Percentiles rank a stretch among this genome's conserved stretches.
These are phyloP conservation scores for Ananas comosus DNA, from an alignment of 176 grass and related monocot species.

Conservation along the genomic window DNA sequence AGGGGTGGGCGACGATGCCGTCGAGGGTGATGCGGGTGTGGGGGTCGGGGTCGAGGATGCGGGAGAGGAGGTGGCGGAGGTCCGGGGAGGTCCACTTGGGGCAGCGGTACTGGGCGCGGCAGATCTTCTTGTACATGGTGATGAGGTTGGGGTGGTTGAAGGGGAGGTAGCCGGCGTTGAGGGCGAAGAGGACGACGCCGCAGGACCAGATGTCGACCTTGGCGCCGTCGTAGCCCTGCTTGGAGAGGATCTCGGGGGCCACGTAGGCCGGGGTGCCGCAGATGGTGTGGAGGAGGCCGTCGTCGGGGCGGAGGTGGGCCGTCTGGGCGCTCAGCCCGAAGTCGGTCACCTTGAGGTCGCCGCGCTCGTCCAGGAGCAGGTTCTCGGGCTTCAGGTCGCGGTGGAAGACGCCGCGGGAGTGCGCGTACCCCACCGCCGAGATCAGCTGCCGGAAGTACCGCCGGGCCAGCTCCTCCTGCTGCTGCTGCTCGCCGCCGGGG, in stretches of 20 bases:
- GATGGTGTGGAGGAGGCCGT: slow-evolving; percentile 35
- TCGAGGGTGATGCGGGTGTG: slow-evolving; percentile 40
- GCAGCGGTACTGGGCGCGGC: slow-evolving; percentile 53
- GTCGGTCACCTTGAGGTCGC: slow-evolving; percentile 14
- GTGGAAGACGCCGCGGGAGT: slow-evolving; percentile 38
- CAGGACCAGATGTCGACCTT: slow-evolving; percentile 87
- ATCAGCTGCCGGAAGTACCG: slow-evolving; percentile 67
- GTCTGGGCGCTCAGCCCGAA: slow-evolving; percentile 24
- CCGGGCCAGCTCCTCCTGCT: slow-evolving; percentile 33
- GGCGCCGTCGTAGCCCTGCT: slow-evolving; percentile 55
- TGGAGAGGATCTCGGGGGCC: slow-evolving; percentile 56
- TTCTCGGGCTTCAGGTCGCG: slow-evolving; percentile 19
- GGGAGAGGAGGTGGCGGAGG: slow-evolving; percentile 41
- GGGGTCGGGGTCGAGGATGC: slow-evolving; percentile 68
- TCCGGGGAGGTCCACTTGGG: slow-evolving; percentile 59
- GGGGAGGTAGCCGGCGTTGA: slow-evolving; percentile 83
- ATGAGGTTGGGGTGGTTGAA: slow-evolving; percentile 81
- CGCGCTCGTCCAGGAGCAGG: slow-evolving; percentile 11
- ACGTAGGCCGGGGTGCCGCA: slow-evolving; percentile 91
- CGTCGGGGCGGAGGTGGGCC: neutral
- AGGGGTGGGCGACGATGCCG: slow-evolving; percentile 42
- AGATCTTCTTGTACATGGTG: slow-evolving; percentile 93
- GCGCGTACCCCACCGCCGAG: slow-evolving; percentile 66
- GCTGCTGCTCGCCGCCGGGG: too few species aligned
- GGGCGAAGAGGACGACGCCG: slow-evolving; percentile 78